phyloP scores from a whole-genome alignment of 139 green algal genomes.

The Chlamydomonas sp. region DNA sequence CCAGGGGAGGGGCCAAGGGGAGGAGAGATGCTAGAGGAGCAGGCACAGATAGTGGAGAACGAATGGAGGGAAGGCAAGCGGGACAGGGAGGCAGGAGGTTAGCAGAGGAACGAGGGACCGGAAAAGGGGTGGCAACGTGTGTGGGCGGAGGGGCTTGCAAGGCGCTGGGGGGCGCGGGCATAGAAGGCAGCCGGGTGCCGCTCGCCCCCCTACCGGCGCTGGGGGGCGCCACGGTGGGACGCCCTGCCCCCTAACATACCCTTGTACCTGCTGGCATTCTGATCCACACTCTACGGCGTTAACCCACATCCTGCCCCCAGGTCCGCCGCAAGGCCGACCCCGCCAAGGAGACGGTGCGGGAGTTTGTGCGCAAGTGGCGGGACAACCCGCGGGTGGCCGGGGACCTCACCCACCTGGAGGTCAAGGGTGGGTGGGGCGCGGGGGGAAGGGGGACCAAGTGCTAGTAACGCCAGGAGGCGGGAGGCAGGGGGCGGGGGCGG shows the following conservation, averaged over 20 bases:
- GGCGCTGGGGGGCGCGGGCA: too few species aligned
- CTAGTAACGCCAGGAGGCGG: neutral
- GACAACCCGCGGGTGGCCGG: conserved; percentile 43
- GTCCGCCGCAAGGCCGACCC: conserved; percentile 63
- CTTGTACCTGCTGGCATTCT: neutral
- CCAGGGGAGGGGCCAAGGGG: too few species aligned
- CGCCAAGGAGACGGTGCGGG: conserved; percentile 60
- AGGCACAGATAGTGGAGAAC: too few species aligned
- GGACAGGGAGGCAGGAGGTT: too few species aligned
- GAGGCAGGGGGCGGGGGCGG: too few species aligned
- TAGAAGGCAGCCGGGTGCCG: too few species aligned
- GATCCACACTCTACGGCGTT: neutral
- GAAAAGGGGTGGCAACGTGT: too few species aligned
- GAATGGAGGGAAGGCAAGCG: too few species aligned
- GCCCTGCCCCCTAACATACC: neutral
- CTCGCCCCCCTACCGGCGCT: neutral
- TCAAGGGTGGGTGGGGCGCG: conserved; percentile 38
- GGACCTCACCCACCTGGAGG: conserved; percentile 49
- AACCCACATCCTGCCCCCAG: conserved; percentile 12
- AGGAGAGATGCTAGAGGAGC: too few species aligned
- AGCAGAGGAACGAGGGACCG: too few species aligned
- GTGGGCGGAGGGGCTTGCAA: too few species aligned
- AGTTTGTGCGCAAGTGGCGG: conserved; percentile 62
- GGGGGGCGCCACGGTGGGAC: neutral
- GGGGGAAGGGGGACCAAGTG: neutral